These are phyloP conservation scores for Xylaria multiplex DNA, from an alignment of 2,329 filamentous ascomycete genomes.

Conservation along the genomic window DNA sequence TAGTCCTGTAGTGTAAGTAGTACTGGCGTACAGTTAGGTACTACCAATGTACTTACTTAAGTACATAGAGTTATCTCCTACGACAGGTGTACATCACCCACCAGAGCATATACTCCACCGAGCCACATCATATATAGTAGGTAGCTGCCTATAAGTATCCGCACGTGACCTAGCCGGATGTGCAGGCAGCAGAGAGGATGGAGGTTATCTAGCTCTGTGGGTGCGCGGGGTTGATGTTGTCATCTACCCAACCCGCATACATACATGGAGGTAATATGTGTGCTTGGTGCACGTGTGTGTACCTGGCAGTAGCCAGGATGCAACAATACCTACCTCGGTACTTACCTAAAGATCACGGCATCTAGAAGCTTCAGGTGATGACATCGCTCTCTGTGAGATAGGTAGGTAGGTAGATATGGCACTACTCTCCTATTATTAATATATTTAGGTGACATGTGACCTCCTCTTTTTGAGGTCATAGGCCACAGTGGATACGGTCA, in stretches of 20 bases:
- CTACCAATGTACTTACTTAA: too few species aligned
- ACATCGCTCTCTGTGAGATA: not conserved
- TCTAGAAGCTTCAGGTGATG: conserved; percentile 22
- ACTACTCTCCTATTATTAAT: not conserved
- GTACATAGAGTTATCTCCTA: too few species aligned
- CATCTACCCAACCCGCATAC: not conserved
- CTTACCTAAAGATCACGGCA: conserved; percentile 19
- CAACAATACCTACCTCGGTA: not conserved
- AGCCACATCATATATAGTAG: not conserved
- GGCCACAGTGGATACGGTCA: conserved; percentile 15
- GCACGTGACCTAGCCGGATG: conserved; percentile 7
- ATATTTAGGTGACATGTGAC: conserved; percentile 27
- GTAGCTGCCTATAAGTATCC: not conserved
- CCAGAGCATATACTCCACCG: not conserved
- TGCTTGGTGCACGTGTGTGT: not conserved
- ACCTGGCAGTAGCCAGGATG: conserved; percentile 14
- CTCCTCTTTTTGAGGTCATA: conserved; percentile 20
- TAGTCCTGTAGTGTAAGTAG: too few species aligned
- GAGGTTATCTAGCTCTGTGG: not conserved
- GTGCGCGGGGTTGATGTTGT: conserved; percentile 18
- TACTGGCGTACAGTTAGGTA: too few species aligned
- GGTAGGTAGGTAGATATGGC: not conserved
- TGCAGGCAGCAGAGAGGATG: too few species aligned
- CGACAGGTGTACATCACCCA: not conserved
- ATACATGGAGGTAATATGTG: not conserved